Evolutionary conservation across 805 yeast genomes (phyloP).

Genomic region (Wickerhamiella azyma): DNA sequence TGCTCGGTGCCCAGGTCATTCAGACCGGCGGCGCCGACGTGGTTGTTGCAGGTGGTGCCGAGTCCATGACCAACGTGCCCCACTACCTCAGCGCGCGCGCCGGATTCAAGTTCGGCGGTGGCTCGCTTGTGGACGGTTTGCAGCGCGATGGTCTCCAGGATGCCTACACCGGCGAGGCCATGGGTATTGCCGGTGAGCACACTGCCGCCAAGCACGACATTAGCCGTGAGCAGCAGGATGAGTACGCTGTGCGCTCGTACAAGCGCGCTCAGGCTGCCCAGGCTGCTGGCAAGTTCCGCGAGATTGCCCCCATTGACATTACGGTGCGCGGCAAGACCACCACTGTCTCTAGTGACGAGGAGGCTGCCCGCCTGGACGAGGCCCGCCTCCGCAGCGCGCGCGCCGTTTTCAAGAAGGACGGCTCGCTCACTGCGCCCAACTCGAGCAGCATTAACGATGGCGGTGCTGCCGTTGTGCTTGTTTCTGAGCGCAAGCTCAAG

Average conservation of each 20-base stretch:
- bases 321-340: constrained; percentile 80
- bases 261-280: constrained; percentile 75
- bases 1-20: constrained; percentile 81
- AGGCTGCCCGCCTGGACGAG: constrained; percentile 63
- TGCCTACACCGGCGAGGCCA: constrained; percentile 74
- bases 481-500: constrained; percentile 68
- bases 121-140: constrained; percentile 69
- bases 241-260: constrained; percentile 73
- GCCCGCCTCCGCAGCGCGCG: constrained; percentile 68
- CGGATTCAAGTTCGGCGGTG: constrained; percentile 85
- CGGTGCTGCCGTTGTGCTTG: constrained; percentile 87
- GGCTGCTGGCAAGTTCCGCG: constrained; percentile 68
- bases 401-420: constrained; percentile 90
- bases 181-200: constrained; percentile 97
- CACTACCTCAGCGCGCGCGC: constrained; percentile 82
- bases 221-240: constrained; percentile 79
- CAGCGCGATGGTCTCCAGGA: constrained; percentile 88
- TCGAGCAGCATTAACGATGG: constrained; percentile 96
- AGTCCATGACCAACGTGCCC: constrained; percentile 92
- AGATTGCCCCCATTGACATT: constrained; percentile 77
- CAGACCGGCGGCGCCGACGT: constrained; percentile 81
- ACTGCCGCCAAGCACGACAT: constrained; percentile 73
- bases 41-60: constrained; percentile 95
- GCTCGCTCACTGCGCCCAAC: constrained; percentile 95
- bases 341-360: constrained; percentile 68